Evolutionary conservation across 192 early-diverging fungal species (phyloP).

Genomic region (Diversispora eburnea): DNA sequence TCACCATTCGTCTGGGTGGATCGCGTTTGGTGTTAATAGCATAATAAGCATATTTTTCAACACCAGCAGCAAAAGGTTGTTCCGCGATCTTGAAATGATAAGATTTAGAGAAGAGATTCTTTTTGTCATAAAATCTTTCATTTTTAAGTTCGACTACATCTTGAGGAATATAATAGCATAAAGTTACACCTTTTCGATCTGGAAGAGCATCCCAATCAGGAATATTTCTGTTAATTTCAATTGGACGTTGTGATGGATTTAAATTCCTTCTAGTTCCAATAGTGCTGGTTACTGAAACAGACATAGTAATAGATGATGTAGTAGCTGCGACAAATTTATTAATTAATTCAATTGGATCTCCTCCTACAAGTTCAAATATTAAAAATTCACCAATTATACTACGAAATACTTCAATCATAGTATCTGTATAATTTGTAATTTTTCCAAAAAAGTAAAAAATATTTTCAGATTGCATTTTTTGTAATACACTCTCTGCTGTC

Average conservation of each 20-base stretch:
- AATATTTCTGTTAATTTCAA: background rate
- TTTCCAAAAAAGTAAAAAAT: constrained; percentile 31
- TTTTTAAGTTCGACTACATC: too few species aligned
- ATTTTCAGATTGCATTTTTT: constrained; percentile 11
- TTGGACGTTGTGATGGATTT: background rate
- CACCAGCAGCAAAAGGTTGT: too few species aligned
- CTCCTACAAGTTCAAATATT: constrained; percentile 25
- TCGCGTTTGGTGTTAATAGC: too few species aligned
- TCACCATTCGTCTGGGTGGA: too few species aligned
- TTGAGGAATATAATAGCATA: background rate
- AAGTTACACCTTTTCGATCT: background rate
- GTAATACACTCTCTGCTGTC: constrained; percentile 21
- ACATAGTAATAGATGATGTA: constrained; percentile 1
- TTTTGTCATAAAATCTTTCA: too few species aligned
- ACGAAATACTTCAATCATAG: constrained; percentile 25
- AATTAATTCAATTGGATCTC: constrained; percentile 10
- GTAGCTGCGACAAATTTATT: constrained; percentile 11
- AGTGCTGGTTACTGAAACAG: constrained; percentile 20
- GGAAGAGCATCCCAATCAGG: constrained; percentile 2
- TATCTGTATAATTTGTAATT: constrained; percentile 15
- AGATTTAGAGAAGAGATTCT: too few species aligned
- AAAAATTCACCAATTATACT: constrained; percentile 26
- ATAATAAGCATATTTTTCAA: too few species aligned
- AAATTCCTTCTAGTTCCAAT: background rate
- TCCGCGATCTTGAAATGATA: too few species aligned